Conservation (phyloP, 2,329 filamentous ascomycete species). For the Trichophyton mentagrophytes region DNA sequence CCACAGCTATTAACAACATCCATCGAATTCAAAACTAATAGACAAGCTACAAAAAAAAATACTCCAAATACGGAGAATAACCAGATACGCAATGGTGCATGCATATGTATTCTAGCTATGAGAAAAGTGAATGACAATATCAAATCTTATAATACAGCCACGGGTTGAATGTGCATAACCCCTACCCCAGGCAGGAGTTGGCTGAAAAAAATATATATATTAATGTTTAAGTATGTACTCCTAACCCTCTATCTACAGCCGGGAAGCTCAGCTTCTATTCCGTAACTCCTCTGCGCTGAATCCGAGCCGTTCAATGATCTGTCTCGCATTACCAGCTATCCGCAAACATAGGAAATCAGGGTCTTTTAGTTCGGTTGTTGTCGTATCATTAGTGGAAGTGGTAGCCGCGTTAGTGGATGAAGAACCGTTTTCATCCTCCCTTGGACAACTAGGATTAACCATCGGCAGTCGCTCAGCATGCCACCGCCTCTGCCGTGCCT, state of each 20-base stretch:
- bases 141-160: background rate
- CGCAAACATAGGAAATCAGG: constrained; percentile 17
- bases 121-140: constrained; percentile 2
- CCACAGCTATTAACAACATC: background rate
- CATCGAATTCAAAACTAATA: background rate
- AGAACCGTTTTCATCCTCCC: background rate
- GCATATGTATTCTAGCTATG: background rate
- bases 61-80: background rate
- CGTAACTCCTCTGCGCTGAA: constrained; percentile 5
- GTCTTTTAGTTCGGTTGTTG: constrained; percentile 1
- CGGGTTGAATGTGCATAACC: too few relatives aligned
- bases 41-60: background rate
- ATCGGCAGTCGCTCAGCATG: constrained; percentile 18
- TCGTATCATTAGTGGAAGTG: too few relatives aligned
- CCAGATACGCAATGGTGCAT: background rate
- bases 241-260: background rate
- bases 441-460: background rate
- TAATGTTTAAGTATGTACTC: too few relatives aligned
- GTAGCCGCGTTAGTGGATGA: background rate
- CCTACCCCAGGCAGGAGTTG: too few relatives aligned
- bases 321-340: constrained; percentile 17
- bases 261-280: background rate
- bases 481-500: constrained; percentile 32
- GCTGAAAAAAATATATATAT: too few relatives aligned
- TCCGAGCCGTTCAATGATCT: constrained; percentile 16